These are phyloP conservation scores for Ceratobasidium sp. DNA, from an alignment of 1,284 basidiomycete genomes.

Conservation along the genomic window DNA sequence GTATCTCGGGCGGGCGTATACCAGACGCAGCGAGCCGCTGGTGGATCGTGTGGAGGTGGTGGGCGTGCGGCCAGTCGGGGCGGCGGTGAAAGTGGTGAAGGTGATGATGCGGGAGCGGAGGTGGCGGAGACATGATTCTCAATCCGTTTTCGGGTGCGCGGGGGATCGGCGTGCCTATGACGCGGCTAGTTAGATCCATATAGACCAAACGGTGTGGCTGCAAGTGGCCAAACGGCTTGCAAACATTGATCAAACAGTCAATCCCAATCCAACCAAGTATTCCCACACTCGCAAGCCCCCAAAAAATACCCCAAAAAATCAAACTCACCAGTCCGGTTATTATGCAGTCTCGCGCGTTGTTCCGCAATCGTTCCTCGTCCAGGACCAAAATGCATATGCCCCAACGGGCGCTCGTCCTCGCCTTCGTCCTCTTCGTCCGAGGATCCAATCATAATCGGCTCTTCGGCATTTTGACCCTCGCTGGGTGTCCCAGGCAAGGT, in stretches of 20 bases:
- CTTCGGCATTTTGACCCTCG: slow-evolving; percentile 22
- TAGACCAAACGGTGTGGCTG: not conserved
- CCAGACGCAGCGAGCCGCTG: not conserved
- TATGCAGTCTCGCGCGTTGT: slow-evolving; percentile 5
- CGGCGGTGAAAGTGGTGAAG: not conserved
- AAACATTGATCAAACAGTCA: not conserved
- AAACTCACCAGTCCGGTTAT: slow-evolving; percentile 13
- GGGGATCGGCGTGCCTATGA: slow-evolving; percentile 30
- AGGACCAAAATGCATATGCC: not conserved
- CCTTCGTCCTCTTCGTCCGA: slow-evolving; percentile 25
- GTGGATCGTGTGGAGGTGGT: not conserved
- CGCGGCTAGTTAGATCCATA: slow-evolving; percentile 1
- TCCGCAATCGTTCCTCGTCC: slow-evolving; percentile 14
- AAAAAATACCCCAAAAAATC: not conserved
- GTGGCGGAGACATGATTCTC: slow-evolving; percentile 36
- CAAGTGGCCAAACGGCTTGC: not conserved
- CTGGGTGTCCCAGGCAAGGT: not conserved
- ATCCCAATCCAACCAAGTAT: not conserved
- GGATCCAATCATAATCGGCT: slow-evolving; percentile 35
- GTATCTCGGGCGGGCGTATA: slow-evolving; percentile 1
- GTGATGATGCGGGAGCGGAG: not conserved
- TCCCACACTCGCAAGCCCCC: too few species aligned
- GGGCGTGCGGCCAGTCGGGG: slow-evolving; percentile 4
- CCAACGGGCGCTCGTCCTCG: not conserved
- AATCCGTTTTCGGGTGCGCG: slow-evolving; percentile 14